Evolutionary conservation across 805 yeast genomes (phyloP).

Genomic region (Tanozyma kutaoensis): DNA sequence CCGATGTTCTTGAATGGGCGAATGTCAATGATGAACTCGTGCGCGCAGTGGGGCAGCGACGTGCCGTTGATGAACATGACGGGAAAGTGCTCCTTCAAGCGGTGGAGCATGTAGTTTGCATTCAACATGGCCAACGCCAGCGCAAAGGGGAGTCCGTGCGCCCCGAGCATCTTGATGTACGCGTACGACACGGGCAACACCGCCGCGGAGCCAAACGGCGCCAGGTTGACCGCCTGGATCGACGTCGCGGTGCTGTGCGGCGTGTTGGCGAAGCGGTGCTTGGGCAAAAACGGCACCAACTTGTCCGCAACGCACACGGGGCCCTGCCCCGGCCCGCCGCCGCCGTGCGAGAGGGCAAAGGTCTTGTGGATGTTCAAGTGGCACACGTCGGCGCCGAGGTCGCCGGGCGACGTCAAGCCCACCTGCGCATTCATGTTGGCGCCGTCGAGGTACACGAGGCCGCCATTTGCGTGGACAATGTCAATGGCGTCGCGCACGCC

Average conservation of each 20-base stretch:
- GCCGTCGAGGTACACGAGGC: slow-evolving; percentile 95
- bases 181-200: slow-evolving; percentile 90
- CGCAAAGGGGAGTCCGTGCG: slow-evolving; percentile 69
- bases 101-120: slow-evolving; percentile 89
- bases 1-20: slow-evolving; percentile 72
- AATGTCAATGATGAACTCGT: slow-evolving; percentile 88
- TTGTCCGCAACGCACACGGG: slow-evolving; percentile 89
- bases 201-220: slow-evolving; percentile 93
- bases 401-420: slow-evolving; percentile 95
- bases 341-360: slow-evolving; percentile 96
- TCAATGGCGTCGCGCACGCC: slow-evolving; percentile 76
- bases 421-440: slow-evolving; percentile 99
- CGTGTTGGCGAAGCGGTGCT: slow-evolving; percentile 49
- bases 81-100: slow-evolving; percentile 55
- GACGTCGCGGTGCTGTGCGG: slow-evolving; percentile 34
- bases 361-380: slow-evolving; percentile 95
- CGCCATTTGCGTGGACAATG: slow-evolving; percentile 76
- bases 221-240: slow-evolving; percentile 75
- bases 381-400: slow-evolving; percentile 95
- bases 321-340: slow-evolving; percentile 99
- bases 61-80: slow-evolving; percentile 57
- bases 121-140: slow-evolving; percentile 85
- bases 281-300: slow-evolving; percentile 70
- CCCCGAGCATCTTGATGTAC: slow-evolving; percentile 90
- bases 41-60: slow-evolving; percentile 64